Evolutionary conservation across 768 basidiomycete species (phyloP).

Genomic region (Sarcomyxa edulis): DNA sequence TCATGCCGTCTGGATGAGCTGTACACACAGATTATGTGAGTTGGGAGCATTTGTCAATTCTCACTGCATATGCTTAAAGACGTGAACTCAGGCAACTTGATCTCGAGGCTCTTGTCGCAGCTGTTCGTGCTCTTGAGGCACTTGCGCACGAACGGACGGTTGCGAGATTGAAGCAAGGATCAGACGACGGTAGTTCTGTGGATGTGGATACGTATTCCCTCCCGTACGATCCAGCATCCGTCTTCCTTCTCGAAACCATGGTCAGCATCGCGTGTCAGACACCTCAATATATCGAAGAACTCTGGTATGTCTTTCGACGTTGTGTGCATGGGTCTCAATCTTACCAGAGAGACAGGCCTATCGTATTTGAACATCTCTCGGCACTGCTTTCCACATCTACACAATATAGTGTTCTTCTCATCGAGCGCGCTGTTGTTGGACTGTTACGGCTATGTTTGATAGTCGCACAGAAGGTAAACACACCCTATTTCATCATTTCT

Average conservation of each 20-base stretch:
- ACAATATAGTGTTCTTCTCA: conserved; percentile 85
- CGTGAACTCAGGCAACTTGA: conserved; percentile 59
- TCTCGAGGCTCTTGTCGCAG: conserved; percentile 74
- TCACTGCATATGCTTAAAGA: conserved; percentile 5
- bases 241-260: conserved; percentile 94
- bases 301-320: conserved; percentile 52
- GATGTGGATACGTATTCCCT: conserved; percentile 49
- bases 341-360: conserved; percentile 67
- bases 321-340: conserved; percentile 4
- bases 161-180: conserved; percentile 66
- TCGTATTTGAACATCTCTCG: conserved; percentile 90
- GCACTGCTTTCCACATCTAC: conserved; percentile 69
- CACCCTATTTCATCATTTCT: neutral
- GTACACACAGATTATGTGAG: conserved; percentile 90
- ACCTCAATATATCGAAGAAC: conserved; percentile 75
- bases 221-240: conserved; percentile 92
- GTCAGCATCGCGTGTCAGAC: conserved; percentile 81
- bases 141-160: conserved; percentile 88
- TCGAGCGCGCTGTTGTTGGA: conserved; percentile 90
- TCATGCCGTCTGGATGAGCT: conserved; percentile 93
- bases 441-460: conserved; percentile 81
- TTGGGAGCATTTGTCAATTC: conserved; percentile 8
- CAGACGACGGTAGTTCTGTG: conserved; percentile 46
- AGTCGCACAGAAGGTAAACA: conserved; percentile 68
- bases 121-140: conserved; percentile 80